Conservation (phyloP, 1,284 basidiomycete species). For the Naganishia cerealis region DNA sequence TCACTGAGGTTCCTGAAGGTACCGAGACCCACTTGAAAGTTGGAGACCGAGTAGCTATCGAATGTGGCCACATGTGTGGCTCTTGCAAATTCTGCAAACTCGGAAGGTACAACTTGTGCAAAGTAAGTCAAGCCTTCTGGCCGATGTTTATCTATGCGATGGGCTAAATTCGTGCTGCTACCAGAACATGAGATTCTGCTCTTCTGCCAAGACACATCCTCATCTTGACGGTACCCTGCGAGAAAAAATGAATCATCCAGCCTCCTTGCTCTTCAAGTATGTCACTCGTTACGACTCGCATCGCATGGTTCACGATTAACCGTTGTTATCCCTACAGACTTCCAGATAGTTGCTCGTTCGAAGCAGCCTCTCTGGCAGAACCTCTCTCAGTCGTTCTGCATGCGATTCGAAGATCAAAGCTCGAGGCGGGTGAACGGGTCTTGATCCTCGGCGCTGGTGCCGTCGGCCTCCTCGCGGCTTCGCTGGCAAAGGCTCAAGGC, state of each 20-base stretch:
- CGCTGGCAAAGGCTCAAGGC: slow-evolving; percentile 71
- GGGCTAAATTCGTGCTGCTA: background rate
- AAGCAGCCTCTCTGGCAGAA: slow-evolving; percentile 82
- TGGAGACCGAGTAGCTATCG: slow-evolving; percentile 89
- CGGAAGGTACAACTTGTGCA: slow-evolving; percentile 93
- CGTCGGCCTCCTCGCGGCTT: slow-evolving; percentile 83
- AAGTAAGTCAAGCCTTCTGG: slow-evolving; percentile 34
- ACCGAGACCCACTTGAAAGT: slow-evolving; percentile 59
- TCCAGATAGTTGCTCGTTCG: slow-evolving; percentile 71
- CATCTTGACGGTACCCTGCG: slow-evolving; percentile 91
- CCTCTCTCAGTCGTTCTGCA: slow-evolving; percentile 87
- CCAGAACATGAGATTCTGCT: slow-evolving; percentile 73
- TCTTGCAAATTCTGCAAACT: slow-evolving; percentile 58
- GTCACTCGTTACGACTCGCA: slow-evolving; percentile 49
- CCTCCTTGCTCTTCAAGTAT: slow-evolving; percentile 78
- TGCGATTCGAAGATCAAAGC: slow-evolving; percentile 68
- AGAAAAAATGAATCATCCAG: slow-evolving; percentile 82
- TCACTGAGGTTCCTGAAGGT: slow-evolving; percentile 20
- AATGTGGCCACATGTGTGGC: slow-evolving; percentile 85
- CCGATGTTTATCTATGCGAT: background rate
- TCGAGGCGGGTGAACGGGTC: slow-evolving; percentile 65
- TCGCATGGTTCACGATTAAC: background rate
- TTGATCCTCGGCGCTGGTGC: slow-evolving; percentile 89
- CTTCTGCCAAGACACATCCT: slow-evolving; percentile 84
- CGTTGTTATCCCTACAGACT: slow-evolving; percentile 58